Evolutionary conservation across 2,329 filamentous ascomycete genomes (phyloP), one percentile per base, ranked within the genome.

Genomic region (Bimuria novae-zelandiae): DNA sequence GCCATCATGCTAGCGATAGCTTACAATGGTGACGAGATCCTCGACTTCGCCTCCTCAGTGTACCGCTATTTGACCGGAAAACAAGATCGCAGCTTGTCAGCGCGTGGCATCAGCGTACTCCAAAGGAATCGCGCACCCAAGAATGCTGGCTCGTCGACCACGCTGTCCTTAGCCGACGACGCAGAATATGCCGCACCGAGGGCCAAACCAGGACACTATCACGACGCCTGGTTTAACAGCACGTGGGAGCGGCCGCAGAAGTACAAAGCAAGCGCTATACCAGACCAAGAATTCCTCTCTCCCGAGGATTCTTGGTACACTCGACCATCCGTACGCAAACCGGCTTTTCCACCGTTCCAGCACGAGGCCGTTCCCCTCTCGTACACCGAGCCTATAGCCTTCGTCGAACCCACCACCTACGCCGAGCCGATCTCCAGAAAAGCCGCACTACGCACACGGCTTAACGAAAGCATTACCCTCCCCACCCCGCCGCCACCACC

Each of bases 1-100:
- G 65, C 57, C 2, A 52, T 51, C 1, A 64, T 67, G 17, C 25
- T 70, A 16, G 53, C 64, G 17, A 63, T 70, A 12, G 67, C 67
- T 1, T 70, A 70, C 35, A 68, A 69, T 7, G 65, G 67, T 27
- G 67, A 70, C 29, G 55, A 64, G 3, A 21, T 70, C 8, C 63
- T 63, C 6, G 58, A 68, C 21, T 17, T 23, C 7, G 7, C 60
- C 0, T 37, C 53, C 3, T 52, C 51, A 3, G 2, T 54, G 1
- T 66, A 55, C 23, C 61, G 61, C n/a, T 52, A 17, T 5, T 19
- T 60, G 2, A 61, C 53, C 0, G 65, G 68, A 0, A 68, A 63
- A 33, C 54, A 65, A 16, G 43, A 60, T 21, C 50, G 43, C 10
- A 59, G 47, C 3, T 40, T 21, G 1, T 23, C 47, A 5, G 57